Evolutionary conservation across 169 alveolate species (phyloP), one percentile per base, ranked within the genome.

Genomic region (Miamiensis avidus): DNA sequence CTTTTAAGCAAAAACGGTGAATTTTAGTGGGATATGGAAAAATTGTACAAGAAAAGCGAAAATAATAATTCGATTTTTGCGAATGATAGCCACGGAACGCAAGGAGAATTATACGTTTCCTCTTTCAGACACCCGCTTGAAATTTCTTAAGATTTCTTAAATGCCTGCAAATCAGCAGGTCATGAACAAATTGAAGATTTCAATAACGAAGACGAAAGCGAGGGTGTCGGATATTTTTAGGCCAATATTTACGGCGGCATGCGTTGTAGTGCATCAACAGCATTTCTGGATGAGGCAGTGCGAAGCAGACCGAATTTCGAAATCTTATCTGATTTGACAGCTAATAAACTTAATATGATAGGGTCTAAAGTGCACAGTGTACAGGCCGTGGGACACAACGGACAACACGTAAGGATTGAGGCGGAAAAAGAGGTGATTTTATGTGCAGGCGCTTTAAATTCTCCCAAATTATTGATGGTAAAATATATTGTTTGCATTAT

Each of bases 351-450:
- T 34, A 31, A 33, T 27, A 49, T 49, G 69, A 4, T 49, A 0
- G 31, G 25, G 29, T 32, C 31, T 6, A 31, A 31, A 33, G 65
- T 33, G 20, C 64, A 77, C 15, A 69, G 82, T 16, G 82, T 34
- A 0, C 16, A 27, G 28, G 31, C 33, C 28, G 25, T 77, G 15
- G 64, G 64, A 33, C 28, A 64, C 15, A 33, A 74, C n/a, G 78
- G 74, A 20, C 27, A 72, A 33, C 29, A 82, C 27, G 28, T 30
- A 69, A 29, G 31, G n/a, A 34, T 81, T 0, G 74, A 82, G 6
- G 88, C 91, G 1, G 29, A 31, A 72, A 74, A 82, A 1, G 91
- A 87, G 34, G 83, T 87, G 0, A 74, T 87, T 27, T 27, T 87
- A 0, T 33, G 81, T 30, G 81, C 75, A 69, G 91, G 91, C 20